Evolutionary conservation across 805 yeast genomes (phyloP).

Genomic region (Wickerhamomyces bovis): DNA sequence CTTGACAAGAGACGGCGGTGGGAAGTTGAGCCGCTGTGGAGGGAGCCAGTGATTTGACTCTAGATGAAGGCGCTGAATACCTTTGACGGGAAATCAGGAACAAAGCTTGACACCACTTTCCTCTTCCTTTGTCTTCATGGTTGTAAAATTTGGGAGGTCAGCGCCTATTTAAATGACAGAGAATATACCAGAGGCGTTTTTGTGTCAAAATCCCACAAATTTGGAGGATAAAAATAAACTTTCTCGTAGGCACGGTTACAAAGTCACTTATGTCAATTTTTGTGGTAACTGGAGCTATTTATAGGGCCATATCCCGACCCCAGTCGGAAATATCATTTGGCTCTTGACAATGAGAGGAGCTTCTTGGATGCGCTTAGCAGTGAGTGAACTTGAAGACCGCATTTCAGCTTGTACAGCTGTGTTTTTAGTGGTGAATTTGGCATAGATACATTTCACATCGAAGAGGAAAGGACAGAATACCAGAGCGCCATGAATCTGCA

Average conservation of each 20-base stretch:
- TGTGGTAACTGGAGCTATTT: not conserved
- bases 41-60: not conserved
- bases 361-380: no score
- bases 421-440: no score
- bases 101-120: not conserved
- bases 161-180: not conserved
- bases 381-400: no score
- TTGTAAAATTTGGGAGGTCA: not conserved
- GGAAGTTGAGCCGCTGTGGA: not conserved
- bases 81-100: not conserved
- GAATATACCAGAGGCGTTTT: not conserved
- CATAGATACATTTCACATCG: no score
- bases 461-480: no score
- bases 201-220: not conserved
- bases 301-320: no score
- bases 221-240: not conserved
- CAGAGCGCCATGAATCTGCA: no score
- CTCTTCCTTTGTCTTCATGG: not conserved
- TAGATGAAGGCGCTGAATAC: not conserved
- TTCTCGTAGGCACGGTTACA: not conserved
- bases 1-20: not conserved
- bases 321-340: no score
- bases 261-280: not conserved
- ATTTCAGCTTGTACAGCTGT: no score
- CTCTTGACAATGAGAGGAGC: no score